These are phyloP conservation scores for Nitzschia putrida DNA, from an alignment of 108 stramenopile species.

Conservation along the genomic window DNA sequence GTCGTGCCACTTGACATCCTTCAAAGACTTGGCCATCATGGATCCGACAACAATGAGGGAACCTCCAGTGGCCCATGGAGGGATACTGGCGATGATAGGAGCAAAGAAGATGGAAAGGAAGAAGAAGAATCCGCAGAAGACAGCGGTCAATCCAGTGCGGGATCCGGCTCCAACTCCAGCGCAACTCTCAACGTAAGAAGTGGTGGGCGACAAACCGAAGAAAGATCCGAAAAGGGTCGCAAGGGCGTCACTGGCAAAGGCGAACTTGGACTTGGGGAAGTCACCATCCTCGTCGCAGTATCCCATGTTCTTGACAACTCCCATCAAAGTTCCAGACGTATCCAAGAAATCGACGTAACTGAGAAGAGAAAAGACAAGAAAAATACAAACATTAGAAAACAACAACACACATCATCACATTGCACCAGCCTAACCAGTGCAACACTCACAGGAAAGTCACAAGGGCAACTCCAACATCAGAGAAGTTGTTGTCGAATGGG, in stretches of 20 bases:
- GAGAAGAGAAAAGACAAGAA: constrained; percentile 12
- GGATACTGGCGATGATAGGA: constrained; percentile 80
- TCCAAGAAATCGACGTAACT: constrained; percentile 66
- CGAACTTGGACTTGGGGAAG: constrained; percentile 51
- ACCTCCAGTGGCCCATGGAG: constrained; percentile 84
- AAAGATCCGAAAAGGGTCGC: constrained; percentile 68
- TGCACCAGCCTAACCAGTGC: not conserved
- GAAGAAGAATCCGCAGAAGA: constrained; percentile 52
- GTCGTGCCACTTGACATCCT: constrained; percentile 73
- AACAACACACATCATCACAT: too few species aligned
- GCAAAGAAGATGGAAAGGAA: constrained; percentile 73
- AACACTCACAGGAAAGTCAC: constrained; percentile 36
- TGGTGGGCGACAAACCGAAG: constrained; percentile 64
- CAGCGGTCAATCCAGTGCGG: constrained; percentile 63
- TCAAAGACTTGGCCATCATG: constrained; percentile 62
- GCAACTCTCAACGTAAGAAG: constrained; percentile 70
- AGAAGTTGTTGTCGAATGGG: constrained; percentile 40
- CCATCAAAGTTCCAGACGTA: constrained; percentile 59
- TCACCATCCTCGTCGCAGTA: constrained; percentile 59
- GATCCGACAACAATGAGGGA: constrained; percentile 77
- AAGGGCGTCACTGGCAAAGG: constrained; percentile 61
- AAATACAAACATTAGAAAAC: not conserved
- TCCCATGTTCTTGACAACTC: constrained; percentile 41
- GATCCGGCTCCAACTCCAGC: constrained; percentile 71
- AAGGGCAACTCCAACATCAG: constrained; percentile 47